Evolutionary conservation across 371 early-diverging fungal species (phyloP).

Genomic region (Entomophthora muscae): DNA sequence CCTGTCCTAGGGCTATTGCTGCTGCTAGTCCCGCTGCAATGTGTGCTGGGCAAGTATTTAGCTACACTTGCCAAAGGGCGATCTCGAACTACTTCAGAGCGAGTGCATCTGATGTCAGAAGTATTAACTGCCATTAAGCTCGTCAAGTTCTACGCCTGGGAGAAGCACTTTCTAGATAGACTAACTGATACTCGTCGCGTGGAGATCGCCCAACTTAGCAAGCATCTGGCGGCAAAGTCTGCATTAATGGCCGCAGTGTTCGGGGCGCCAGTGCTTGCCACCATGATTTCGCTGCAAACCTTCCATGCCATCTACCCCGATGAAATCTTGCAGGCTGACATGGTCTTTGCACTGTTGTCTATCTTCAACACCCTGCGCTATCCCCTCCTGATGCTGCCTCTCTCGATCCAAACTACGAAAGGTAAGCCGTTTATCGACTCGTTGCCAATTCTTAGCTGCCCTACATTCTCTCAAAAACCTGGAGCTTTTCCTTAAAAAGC

Average conservation of each 20-base stretch:
- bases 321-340: conserved; percentile 17
- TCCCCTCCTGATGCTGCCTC: conserved; percentile 2
- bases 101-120: conserved; percentile 50
- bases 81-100: conserved; percentile 27
- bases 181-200: conserved; percentile 20
- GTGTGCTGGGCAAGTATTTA: conserved; percentile 26
- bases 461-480: conserved; percentile 29
- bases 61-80: conserved; percentile 17
- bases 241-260: conserved; percentile 33
- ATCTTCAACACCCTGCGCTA: conserved; percentile 37
- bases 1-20: conserved; percentile 33
- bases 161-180: conserved; percentile 22
- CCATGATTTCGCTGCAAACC: conserved; percentile 21
- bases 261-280: conserved; percentile 33
- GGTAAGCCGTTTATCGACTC: conserved; percentile 10
- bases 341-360: conserved; percentile 36
- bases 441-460: conserved; percentile 15
- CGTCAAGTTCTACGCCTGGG: conserved; percentile 62
- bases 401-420: not conserved
- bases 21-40: conserved; percentile 41
- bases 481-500: conserved; percentile 28
- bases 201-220: conserved; percentile 27
- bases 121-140: conserved; percentile 50
- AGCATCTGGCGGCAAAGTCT: conserved; percentile 25
- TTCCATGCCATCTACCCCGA: conserved; percentile 10